Percentiles rank a stretch among this genome's conserved stretches.
These are phyloP conservation scores for Bullera alba DNA, from an alignment of 768 basidiomycete genomes.

Conservation along the genomic window DNA sequence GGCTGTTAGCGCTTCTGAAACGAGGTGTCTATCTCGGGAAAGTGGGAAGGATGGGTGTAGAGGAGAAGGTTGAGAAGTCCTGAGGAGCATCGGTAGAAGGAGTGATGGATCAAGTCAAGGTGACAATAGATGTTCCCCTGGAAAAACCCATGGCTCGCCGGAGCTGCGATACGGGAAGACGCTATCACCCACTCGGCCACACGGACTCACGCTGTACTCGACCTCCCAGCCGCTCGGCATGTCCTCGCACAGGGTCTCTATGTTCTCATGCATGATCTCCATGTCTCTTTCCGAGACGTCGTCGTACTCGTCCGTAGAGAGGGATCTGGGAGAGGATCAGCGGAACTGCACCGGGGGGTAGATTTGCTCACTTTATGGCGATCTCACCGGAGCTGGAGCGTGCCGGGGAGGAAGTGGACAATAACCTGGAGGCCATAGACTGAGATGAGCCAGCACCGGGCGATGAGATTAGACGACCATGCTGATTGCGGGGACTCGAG, in stretches of 20 bases:
- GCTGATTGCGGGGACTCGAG: too few relatives aligned
- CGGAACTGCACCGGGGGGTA: not conserved
- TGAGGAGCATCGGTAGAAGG: not conserved
- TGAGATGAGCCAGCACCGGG: too few relatives aligned
- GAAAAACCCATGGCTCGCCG: too few relatives aligned
- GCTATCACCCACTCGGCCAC: not conserved
- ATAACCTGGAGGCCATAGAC: too few relatives aligned
- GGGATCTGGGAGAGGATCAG: constrained; percentile 5
- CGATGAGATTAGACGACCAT: too few relatives aligned
- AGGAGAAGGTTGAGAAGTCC: not conserved
- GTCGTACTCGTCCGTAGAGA: constrained; percentile 34
- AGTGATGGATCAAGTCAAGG: not conserved
- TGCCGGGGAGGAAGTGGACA: too few relatives aligned
- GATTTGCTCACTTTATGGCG: not conserved
- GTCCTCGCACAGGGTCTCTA: constrained; percentile 37
- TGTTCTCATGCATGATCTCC: constrained; percentile 38
- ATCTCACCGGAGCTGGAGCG: not conserved
- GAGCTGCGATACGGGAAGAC: not conserved
- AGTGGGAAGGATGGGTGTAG: not conserved
- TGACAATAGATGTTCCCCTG: too few relatives aligned
- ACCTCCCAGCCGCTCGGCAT: constrained; percentile 33
- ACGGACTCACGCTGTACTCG: constrained; percentile 40
- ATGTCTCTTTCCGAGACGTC: constrained; percentile 33
- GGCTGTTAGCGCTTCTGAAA: not conserved
- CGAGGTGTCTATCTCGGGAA: not conserved